Percentiles rank a stretch among this genome's conserved stretches.
These are phyloP conservation scores for Fomitopsis pinicola DNA, from an alignment of 1,284 basidiomycete genomes.

Conservation along the genomic window DNA sequence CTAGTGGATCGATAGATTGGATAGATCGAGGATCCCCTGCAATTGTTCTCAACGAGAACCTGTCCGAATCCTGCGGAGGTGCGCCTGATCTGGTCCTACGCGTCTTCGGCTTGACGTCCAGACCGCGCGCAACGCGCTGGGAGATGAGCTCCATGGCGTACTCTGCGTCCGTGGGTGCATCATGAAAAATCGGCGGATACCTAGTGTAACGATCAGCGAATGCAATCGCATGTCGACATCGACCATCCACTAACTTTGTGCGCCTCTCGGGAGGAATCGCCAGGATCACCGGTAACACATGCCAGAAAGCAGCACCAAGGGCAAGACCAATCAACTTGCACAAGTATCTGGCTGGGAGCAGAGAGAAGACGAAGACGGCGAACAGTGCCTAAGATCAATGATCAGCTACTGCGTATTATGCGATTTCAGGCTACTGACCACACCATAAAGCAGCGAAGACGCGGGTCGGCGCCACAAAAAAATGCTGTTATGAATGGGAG, in stretches of 20 bases:
- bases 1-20: not conserved
- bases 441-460: slow-evolving; percentile 43
- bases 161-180: slow-evolving; percentile 62
- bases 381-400: slow-evolving; percentile 27
- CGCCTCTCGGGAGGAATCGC: slow-evolving; percentile 44
- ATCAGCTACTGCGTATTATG: slow-evolving; percentile 4
- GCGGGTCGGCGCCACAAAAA: slow-evolving; percentile 58
- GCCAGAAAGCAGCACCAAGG: slow-evolving; percentile 58
- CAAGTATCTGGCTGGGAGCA: slow-evolving; percentile 48
- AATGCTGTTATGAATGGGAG: slow-evolving; percentile 35
- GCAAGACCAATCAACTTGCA: slow-evolving; percentile 42
- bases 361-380: slow-evolving; percentile 34
- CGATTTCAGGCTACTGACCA: slow-evolving; percentile 32
- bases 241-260: slow-evolving; percentile 33
- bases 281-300: slow-evolving; percentile 51
- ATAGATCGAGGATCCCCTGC: slow-evolving; percentile 1
- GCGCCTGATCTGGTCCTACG: not conserved
- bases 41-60: not conserved
- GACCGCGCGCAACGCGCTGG: slow-evolving; percentile 50
- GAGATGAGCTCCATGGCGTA: slow-evolving; percentile 66
- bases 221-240: too few species aligned
- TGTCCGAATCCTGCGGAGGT: not conserved
- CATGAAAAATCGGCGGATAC: slow-evolving; percentile 42
- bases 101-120: slow-evolving; percentile 25
- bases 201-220: slow-evolving; percentile 7